Conservation (phyloP, 2,329 filamentous ascomycete species). For the Coniella lustricola region DNA sequence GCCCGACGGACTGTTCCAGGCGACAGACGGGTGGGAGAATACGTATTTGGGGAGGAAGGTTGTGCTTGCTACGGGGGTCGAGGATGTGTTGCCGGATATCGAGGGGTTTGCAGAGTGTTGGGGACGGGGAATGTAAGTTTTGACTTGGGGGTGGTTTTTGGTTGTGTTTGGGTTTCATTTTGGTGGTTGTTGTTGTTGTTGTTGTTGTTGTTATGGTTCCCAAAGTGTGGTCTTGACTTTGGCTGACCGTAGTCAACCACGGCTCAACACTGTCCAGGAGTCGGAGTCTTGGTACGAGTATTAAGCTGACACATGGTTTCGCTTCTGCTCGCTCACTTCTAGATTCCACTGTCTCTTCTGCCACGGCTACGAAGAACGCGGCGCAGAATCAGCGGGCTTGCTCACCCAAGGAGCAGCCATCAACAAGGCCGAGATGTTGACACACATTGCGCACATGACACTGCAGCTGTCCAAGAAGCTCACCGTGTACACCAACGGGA, state of each 20-base stretch:
- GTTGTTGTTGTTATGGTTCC: too few species aligned
- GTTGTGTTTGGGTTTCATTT: too few species aligned
- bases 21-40: slow-evolving; percentile 32
- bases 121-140: slow-evolving; percentile 40
- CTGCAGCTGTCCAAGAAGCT: slow-evolving; percentile 10
- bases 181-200: too few species aligned
- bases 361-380: slow-evolving; percentile 52
- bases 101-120: slow-evolving; percentile 49
- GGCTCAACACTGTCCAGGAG: too few species aligned
- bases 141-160: too few species aligned
- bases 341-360: slow-evolving; percentile 44
- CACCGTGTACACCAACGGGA: slow-evolving; percentile 12
- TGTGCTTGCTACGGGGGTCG: slow-evolving; percentile 46
- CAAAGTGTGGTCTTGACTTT: too few species aligned
- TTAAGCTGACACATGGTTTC: background rate
- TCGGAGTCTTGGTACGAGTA: background rate
- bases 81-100: slow-evolving; percentile 44
- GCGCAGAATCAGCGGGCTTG: slow-evolving; percentile 36
- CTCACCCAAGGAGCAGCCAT: background rate
- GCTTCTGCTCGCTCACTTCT: background rate
- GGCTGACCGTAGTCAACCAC: too few species aligned
- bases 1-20: slow-evolving; percentile 11
- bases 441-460: slow-evolving; percentile 5
- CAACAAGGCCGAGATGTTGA: background rate
- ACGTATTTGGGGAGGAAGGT: slow-evolving; percentile 44